A percentile compares a stretch with the other conserved stretches of the same genome.
Evolutionary conservation across 1,284 basidiomycete genomes (phyloP).

Genomic region (Meripilus lineatus): DNA sequence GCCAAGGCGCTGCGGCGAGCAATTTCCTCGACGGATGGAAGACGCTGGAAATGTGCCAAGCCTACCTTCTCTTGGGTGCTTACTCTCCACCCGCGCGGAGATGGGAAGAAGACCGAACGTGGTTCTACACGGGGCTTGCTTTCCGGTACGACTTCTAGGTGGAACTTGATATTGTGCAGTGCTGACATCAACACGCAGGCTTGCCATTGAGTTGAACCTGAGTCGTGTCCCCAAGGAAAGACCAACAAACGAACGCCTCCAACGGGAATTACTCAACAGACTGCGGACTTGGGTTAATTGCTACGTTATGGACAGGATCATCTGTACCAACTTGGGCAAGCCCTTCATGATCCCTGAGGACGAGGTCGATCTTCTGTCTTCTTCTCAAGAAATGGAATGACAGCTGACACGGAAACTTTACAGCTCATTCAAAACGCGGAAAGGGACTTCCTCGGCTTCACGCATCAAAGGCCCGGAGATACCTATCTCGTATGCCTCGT

Average conservation of each 20-base stretch:
- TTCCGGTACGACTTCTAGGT: slow-evolving; percentile 19
- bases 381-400: slow-evolving; percentile 18
- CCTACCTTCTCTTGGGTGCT: slow-evolving; percentile 29
- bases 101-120: slow-evolving; percentile 31
- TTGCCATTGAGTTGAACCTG: slow-evolving; percentile 42
- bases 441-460: slow-evolving; percentile 20
- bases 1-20: slow-evolving; percentile 32
- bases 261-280: slow-evolving; percentile 42
- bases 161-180: neutral
- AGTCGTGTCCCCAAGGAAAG: slow-evolving; percentile 32
- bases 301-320: slow-evolving; percentile 39
- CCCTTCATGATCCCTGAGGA: slow-evolving; percentile 41
- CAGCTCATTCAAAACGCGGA: slow-evolving; percentile 24
- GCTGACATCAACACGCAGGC: slow-evolving; percentile 16
- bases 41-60: slow-evolving; percentile 31
- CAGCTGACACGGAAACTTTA: neutral
- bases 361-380: slow-evolving; percentile 19
- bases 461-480: slow-evolving; percentile 25
- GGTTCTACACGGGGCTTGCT: slow-evolving; percentile 30
- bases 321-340: slow-evolving; percentile 42
- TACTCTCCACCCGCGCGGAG: slow-evolving; percentile 27
- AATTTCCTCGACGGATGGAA: slow-evolving; percentile 32
- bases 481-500: slow-evolving; percentile 25
- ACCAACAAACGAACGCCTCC: slow-evolving; percentile 31
- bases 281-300: slow-evolving; percentile 44